These are phyloP conservation scores for Setomelanomma holmii DNA, from an alignment of 2,329 filamentous ascomycete genomes.

Conservation along the genomic window DNA sequence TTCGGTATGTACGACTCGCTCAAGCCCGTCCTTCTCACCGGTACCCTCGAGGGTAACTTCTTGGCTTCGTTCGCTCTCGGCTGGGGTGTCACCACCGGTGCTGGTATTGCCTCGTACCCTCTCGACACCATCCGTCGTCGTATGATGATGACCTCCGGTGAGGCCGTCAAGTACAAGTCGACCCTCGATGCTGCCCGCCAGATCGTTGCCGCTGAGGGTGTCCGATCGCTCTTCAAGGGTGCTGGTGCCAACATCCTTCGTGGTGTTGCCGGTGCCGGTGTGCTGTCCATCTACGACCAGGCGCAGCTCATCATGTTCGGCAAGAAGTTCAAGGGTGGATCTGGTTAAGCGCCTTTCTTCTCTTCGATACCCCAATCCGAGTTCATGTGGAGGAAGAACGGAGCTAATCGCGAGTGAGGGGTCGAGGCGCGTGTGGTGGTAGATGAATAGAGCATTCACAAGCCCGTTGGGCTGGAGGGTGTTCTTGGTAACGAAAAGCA, in stretches of 20 bases:
- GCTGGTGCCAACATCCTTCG: slow-evolving; percentile 99
- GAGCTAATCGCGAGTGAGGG: slow-evolving; percentile 42
- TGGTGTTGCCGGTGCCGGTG: slow-evolving; percentile 99
- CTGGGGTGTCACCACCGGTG: slow-evolving; percentile 99
- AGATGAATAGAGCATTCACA: slow-evolving; percentile 48
- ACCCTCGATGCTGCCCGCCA: slow-evolving; percentile 94
- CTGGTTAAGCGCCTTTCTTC: slow-evolving; percentile 50
- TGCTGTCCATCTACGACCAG: slow-evolving; percentile 99
- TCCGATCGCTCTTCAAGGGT: slow-evolving; percentile 99
- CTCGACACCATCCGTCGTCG: slow-evolving; percentile 99
- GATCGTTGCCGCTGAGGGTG: slow-evolving; percentile 94
- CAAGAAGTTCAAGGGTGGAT: slow-evolving; percentile 89
- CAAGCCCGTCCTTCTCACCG: slow-evolving; percentile 97
- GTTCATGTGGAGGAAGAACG: slow-evolving; percentile 43
- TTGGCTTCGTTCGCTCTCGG: slow-evolving; percentile 98
- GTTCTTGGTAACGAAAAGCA: slow-evolving; percentile 52
- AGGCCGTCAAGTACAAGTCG: slow-evolving; percentile 99
- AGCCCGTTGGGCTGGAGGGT: slow-evolving; percentile 51
- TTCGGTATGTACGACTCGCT: slow-evolving; percentile 99
- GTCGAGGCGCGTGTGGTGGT: slow-evolving; percentile 37
- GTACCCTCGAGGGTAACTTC: slow-evolving; percentile 96
- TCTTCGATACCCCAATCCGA: slow-evolving; percentile 46
- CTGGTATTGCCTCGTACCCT: slow-evolving; percentile 99
- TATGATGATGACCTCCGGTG: slow-evolving; percentile 99
- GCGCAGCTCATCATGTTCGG: slow-evolving; percentile 99